phyloP scores from a whole-genome alignment of 257 asterid species.

The Echium plantagineum region DNA sequence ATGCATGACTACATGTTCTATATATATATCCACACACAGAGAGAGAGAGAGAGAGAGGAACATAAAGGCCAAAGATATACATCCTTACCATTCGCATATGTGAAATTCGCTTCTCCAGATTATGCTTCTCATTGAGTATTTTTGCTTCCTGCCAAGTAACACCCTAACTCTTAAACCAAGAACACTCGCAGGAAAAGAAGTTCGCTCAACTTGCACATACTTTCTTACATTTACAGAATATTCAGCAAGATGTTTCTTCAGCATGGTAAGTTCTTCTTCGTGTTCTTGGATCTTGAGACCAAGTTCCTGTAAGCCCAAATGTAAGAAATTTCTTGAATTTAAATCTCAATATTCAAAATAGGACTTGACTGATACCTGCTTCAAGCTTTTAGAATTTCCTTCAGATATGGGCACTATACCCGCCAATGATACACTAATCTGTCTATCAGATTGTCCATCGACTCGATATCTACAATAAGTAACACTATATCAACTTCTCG shows the following conservation, averaged over 20 bases:
- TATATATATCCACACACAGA: background rate
- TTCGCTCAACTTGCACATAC: conserved; percentile 10
- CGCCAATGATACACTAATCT: conserved; percentile 35
- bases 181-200: conserved; percentile 4
- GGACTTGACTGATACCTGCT: conserved; percentile 42
- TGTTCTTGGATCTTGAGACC: conserved; percentile 59
- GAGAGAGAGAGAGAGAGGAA: conserved; percentile 8
- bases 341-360: background rate
- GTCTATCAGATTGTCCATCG: conserved; percentile 42
- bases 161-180: conserved; percentile 13
- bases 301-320: conserved; percentile 39
- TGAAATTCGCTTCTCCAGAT: conserved; percentile 86
- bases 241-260: conserved; percentile 71
- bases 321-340: conserved; percentile 5
- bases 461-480: conserved; percentile 40
- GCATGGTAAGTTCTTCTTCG: conserved; percentile 77
- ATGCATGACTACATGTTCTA: too few relatives aligned
- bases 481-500: conserved; percentile 8
- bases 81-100: conserved; percentile 86
- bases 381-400: conserved; percentile 37
- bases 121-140: conserved; percentile 69
- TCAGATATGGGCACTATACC: conserved; percentile 47
- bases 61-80: conserved; percentile 13
- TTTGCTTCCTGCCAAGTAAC: conserved; percentile 62
- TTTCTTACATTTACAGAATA: conserved; percentile 55